A percentile compares a stretch with the other conserved stretches of the same genome.
These are phyloP conservation scores for Torulaspora franciscae DNA, from an alignment of 805 yeast genomes.

Conservation along the genomic window DNA sequence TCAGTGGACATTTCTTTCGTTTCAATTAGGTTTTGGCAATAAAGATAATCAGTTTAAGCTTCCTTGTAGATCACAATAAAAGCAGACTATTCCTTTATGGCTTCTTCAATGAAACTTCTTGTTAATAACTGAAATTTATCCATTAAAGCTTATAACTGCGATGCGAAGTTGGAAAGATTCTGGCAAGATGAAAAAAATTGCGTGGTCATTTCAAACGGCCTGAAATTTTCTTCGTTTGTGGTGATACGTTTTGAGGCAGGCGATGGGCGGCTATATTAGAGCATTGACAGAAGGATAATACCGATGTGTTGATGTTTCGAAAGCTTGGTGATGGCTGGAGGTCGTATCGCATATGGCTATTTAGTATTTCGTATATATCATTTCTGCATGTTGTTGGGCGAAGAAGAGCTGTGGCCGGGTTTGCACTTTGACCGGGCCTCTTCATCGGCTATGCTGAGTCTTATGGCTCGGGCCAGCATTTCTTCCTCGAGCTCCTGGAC, in stretches of 20 bases:
- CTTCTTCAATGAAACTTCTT: conserved; percentile 2
- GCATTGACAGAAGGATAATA: not conserved
- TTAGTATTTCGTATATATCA: conserved; percentile 1
- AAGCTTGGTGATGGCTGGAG: not conserved
- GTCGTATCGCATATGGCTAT: conserved; percentile 2
- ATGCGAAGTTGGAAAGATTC: conserved; percentile 5
- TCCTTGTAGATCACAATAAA: conserved; percentile 10
- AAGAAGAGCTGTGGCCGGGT: not conserved
- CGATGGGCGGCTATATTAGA: not conserved
- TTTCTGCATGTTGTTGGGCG: not conserved
- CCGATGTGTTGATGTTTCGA: not conserved
- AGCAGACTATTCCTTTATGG: conserved; percentile 37
- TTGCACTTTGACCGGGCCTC: conserved; percentile 8
- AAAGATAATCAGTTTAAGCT: conserved; percentile 38
- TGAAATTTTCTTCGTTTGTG: not conserved
- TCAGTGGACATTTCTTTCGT: conserved; percentile 63
- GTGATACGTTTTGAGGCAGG: not conserved
- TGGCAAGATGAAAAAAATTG: conserved; percentile 9
- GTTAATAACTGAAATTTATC: conserved; percentile 1
- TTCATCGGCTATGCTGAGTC: conserved; percentile 60
- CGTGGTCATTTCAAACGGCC: conserved; percentile 11
- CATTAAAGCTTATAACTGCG: conserved; percentile 1
- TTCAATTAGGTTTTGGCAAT: conserved; percentile 14
- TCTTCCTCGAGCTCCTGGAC: conserved; percentile 54
- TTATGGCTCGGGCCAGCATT: conserved; percentile 81